phyloP scores from a whole-genome alignment of 108 stramenopile species.

The Cyclostephanos tholiformis region DNA sequence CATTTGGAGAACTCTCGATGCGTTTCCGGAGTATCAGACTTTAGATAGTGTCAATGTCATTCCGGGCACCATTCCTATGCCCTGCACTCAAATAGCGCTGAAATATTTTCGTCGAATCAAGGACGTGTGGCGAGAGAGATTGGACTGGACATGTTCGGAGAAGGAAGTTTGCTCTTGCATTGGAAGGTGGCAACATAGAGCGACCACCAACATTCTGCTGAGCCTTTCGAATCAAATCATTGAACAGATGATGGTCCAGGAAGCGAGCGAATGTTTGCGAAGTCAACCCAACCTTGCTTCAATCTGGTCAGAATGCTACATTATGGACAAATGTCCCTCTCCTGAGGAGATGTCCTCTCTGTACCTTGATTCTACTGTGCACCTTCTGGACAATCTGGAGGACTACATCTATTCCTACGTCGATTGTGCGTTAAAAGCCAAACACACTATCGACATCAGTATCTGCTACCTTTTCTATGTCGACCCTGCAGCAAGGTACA shows the following conservation, averaged over 20 bases:
- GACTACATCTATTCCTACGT: constrained; percentile 12
- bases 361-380: constrained; percentile 6
- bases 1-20: constrained; percentile 16
- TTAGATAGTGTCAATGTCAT: constrained; percentile 13
- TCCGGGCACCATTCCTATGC: constrained; percentile 12
- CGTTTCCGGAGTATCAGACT: constrained; percentile 22
- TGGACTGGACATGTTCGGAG: neutral
- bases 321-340: constrained; percentile 11
- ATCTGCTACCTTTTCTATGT: constrained; percentile 29
- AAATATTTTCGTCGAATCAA: constrained; percentile 21
- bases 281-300: constrained; percentile 5
- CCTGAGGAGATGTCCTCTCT: constrained; percentile 12
- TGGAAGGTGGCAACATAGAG: constrained; percentile 11
- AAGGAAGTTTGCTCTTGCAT: constrained; percentile 15
- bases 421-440: constrained; percentile 1
- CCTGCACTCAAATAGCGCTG: constrained; percentile 17
- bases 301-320: constrained; percentile 12
- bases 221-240: constrained; percentile 14
- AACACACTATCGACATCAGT: constrained; percentile 9
- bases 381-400: neutral
- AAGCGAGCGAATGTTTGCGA: constrained; percentile 22
- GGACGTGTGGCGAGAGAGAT: constrained; percentile 13
- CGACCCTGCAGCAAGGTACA: constrained; percentile 32
- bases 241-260: constrained; percentile 19
- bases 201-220: constrained; percentile 2